A percentile compares a stretch with the other conserved stretches of the same genome.
These are phyloP conservation scores for bread wheat (Triticum aestivum) DNA, from an alignment of 176 grass and related monocot genomes.

Conservation along the genomic window IWGSC_CS_RefSeq_v2.1 NC_057802.1:612663338-612663837, in stretches of 20 bases:
- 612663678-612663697: neutral
- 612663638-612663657: neutral
- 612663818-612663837: neutral
- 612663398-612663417: no score
- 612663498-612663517: no score
- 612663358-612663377: no score
- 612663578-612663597: constrained; percentile 21
- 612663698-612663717: neutral
- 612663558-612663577: constrained; percentile 46
- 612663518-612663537: neutral
- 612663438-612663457: no score
- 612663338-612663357: no score
- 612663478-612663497: no score
- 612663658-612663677: constrained; percentile 1
- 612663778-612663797: neutral
- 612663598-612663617: neutral
- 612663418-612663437: no score
- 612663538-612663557: neutral
- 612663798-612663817: neutral
- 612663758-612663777: constrained; percentile 11
- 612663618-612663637: neutral
- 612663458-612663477: no score
- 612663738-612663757: neutral
- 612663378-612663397: no score
- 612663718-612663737: neutral